Base-by-base conservation (phyloP, 176 grass and related monocot genomes). In the Musa acuminata region DNA sequence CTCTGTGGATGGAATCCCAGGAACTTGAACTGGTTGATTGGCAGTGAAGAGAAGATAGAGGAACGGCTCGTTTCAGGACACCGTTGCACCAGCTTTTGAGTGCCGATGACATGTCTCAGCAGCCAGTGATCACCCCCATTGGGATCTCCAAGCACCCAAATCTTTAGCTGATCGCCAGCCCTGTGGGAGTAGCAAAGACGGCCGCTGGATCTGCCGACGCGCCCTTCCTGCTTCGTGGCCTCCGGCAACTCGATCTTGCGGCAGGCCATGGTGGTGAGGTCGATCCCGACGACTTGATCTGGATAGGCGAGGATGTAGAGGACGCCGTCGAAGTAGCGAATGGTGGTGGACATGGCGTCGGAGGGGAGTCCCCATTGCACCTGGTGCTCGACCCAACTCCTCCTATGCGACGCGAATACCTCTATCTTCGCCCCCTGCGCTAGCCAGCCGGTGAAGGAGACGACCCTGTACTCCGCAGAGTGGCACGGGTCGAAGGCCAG, bases 391-490 rank as follows among this genome's bases (percentile, higher is more conserved):
- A 25, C 2, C 92, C 92, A 96, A 29, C 24, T 64, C 17, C 80
- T 75, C 76, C 23, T 10, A 78, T 78, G 72, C 1, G 92, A 92
- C 20, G 82, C 83, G 87, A 89, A 96, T 26, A 89, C 85, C 80
- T 96, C 92, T 8, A 96, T 7, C 62, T 86, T 64, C 22, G 92
- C 89, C 71, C 92, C 89, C 0, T 57, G 78, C 1, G 80, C 77
- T 1, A 81, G 84, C 89, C 89, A 96, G 3, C 75, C 82, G 5
- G 89, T 87, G 92, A 96, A 96, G 87, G 88, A 96, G 9, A 96
- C 72, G 63, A 96, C 89, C 82, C 49, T 82, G 85, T 87, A 96
- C 52, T 75, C 73, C 51, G 80, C 80, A 0, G 86, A 92, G 19
- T 51, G 35, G 71, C 49, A 59, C 13, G 89, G 92, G 77, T 92